These are phyloP conservation scores for Globisporangium rhizosaccharum DNA, from an alignment of 352 stramenopile species.

Conservation along the genomic window DNA sequence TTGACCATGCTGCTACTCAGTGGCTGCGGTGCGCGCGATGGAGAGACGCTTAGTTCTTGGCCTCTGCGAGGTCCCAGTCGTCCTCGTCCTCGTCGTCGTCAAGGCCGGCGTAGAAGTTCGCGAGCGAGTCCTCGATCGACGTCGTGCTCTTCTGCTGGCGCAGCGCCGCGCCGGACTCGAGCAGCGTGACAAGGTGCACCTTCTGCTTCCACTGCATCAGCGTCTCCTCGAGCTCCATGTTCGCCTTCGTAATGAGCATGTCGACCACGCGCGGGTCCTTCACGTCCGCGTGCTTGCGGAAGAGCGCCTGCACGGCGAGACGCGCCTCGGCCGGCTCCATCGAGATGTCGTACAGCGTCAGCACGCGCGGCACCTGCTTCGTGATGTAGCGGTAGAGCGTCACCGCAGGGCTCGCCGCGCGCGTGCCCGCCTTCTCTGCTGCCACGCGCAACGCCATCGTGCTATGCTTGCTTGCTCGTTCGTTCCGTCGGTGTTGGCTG, in stretches of 20 bases:
- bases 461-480: slow-evolving; percentile 1
- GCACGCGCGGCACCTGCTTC: slow-evolving; percentile 92
- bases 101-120: slow-evolving; percentile 77
- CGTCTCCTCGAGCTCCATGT: slow-evolving; percentile 97
- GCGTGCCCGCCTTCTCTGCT: slow-evolving; percentile 54
- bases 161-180: slow-evolving; percentile 61
- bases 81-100: slow-evolving; percentile 63
- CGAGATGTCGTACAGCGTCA: slow-evolving; percentile 97
- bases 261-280: slow-evolving; percentile 93
- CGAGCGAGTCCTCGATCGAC: slow-evolving; percentile 56
- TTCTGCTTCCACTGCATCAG: slow-evolving; percentile 98
- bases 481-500: slow-evolving; percentile 6
- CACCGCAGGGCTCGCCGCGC: slow-evolving; percentile 63
- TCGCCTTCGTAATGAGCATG: slow-evolving; percentile 97
- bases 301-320: slow-evolving; percentile 89
- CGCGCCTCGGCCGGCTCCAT: slow-evolving; percentile 90
- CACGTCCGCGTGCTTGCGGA: slow-evolving; percentile 91
- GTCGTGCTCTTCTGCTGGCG: slow-evolving; percentile 36
- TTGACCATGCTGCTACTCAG: not conserved
- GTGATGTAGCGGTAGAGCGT: slow-evolving; percentile 87
- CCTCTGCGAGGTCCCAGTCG: slow-evolving; percentile 28
- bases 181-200: slow-evolving; percentile 88
- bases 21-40: not conserved
- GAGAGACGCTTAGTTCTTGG: slow-evolving; percentile 19
- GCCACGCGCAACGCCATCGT: slow-evolving; percentile 76